Evolutionary conservation across 2,329 filamentous ascomycete species (phyloP).

Genomic region (Periconia sp.): DNA sequence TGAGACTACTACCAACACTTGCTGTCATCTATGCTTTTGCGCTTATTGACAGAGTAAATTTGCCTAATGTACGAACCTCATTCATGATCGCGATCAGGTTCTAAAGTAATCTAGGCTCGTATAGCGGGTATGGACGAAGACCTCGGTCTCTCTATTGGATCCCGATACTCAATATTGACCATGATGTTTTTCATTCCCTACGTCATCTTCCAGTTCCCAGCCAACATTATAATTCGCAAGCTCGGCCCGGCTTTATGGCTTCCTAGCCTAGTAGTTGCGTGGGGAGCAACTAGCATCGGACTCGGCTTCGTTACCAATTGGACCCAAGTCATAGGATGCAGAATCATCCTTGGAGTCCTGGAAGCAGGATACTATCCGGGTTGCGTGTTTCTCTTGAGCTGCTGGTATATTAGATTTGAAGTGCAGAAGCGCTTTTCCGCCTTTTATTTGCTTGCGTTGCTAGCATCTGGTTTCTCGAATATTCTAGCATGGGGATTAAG

Average conservation of each 20-base stretch:
- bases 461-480: slow-evolving; percentile 35
- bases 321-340: slow-evolving; percentile 15
- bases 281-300: slow-evolving; percentile 24
- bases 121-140: slow-evolving; percentile 24
- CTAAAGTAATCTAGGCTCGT: slow-evolving; percentile 1
- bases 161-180: slow-evolving; percentile 17
- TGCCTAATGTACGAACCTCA: slow-evolving; percentile 16
- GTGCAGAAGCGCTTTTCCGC: slow-evolving; percentile 24
- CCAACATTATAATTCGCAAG: slow-evolving; percentile 31
- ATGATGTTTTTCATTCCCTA: slow-evolving; percentile 20
- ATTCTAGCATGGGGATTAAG: slow-evolving; percentile 39
- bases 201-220: slow-evolving; percentile 34
- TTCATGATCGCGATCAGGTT: background rate
- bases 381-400: slow-evolving; percentile 22
- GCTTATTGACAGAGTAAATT: slow-evolving; percentile 24
- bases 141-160: slow-evolving; percentile 18
- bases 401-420: slow-evolving; percentile 27
- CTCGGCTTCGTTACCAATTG: slow-evolving; percentile 26
- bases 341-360: slow-evolving; percentile 23
- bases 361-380: slow-evolving; percentile 29
- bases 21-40: slow-evolving; percentile 34
- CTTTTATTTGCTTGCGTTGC: slow-evolving; percentile 30
- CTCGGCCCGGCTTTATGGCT: slow-evolving; percentile 36
- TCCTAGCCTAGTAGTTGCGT: slow-evolving; percentile 25
- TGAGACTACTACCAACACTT: slow-evolving; percentile 41